A percentile compares a stretch with the other conserved stretches of the same genome.
Evolutionary conservation across 2,329 filamentous ascomycete genomes (phyloP).

Genomic region (Exophiala mesophila): DNA sequence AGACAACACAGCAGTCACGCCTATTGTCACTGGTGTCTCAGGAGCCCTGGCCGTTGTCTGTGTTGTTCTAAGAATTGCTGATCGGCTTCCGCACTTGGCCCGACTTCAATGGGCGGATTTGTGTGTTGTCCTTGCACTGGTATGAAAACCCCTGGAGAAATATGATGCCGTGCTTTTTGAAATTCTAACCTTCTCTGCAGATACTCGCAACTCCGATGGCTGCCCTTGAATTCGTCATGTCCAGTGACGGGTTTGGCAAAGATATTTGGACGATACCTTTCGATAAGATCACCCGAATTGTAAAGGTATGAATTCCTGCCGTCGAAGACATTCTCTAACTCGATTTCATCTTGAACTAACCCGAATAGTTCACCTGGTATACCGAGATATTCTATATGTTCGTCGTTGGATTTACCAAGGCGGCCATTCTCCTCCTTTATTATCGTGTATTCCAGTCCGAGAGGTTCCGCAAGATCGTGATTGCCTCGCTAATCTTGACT

Average conservation of each 20-base stretch:
- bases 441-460: slow-evolving; percentile 49
- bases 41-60: slow-evolving; percentile 13
- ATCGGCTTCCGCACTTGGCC: slow-evolving; percentile 5
- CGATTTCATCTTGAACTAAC: too few species aligned
- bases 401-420: slow-evolving; percentile 45
- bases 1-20: slow-evolving; percentile 6
- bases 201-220: slow-evolving; percentile 15
- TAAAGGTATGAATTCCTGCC: too few species aligned
- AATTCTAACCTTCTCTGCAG: background rate
- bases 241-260: slow-evolving; percentile 35
- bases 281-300: slow-evolving; percentile 34
- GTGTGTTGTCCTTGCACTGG: slow-evolving; percentile 13
- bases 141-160: background rate
- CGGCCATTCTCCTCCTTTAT: slow-evolving; percentile 53
- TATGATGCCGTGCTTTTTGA: background rate
- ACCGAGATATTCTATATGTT: slow-evolving; percentile 45
- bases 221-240: slow-evolving; percentile 15
- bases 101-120: slow-evolving; percentile 12
- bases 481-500: slow-evolving; percentile 41
- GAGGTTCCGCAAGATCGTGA: slow-evolving; percentile 39
- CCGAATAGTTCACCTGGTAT: slow-evolving; percentile 24
- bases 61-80: slow-evolving; percentile 12
- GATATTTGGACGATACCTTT: slow-evolving; percentile 43
- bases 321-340: too few species aligned
- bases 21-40: slow-evolving; percentile 10